phyloP scores from a whole-genome alignment of 345 rosid species.

The Aethionema arabicum region DNA sequence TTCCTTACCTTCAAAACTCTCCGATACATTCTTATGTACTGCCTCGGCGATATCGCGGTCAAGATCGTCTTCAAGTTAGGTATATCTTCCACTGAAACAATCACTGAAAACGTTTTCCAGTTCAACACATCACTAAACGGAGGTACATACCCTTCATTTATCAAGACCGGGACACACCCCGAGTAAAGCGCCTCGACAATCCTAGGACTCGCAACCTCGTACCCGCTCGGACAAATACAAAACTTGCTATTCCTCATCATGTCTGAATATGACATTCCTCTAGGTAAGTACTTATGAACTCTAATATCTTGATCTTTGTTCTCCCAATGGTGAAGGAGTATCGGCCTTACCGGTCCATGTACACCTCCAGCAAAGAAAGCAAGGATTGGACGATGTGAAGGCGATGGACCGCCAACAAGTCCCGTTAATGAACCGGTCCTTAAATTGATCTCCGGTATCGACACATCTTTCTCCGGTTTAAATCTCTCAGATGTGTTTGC shows the following conservation, averaged over 20 bases:
- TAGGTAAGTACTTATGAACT: conserved; percentile 72
- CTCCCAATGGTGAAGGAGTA: conserved; percentile 87
- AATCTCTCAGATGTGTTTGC: conserved; percentile 89
- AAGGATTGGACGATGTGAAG: conserved; percentile 66
- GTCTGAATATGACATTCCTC: conserved; percentile 60
- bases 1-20: conserved; percentile 65
- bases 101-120: conserved; percentile 76
- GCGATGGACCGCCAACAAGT: conserved; percentile 72
- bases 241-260: conserved; percentile 79
- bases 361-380: conserved; percentile 96
- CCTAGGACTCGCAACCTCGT: conserved; percentile 91
- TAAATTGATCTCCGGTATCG: conserved; percentile 84
- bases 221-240: conserved; percentile 92
- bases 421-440: conserved; percentile 53
- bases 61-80: conserved; percentile 72
- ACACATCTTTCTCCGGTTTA: conserved; percentile 71
- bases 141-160: conserved; percentile 77
- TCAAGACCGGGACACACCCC: conserved; percentile 82
- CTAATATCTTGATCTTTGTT: conserved; percentile 61
- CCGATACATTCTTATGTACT: conserved; percentile 78
- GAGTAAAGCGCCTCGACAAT: conserved; percentile 83
- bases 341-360: conserved; percentile 88
- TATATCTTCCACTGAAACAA: conserved; percentile 60
- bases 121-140: conserved; percentile 85
- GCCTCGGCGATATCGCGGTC: conserved; percentile 59